Conservation (phyloP, 495 filamentous ascomycete species). For the Letharia lupina region DNA sequence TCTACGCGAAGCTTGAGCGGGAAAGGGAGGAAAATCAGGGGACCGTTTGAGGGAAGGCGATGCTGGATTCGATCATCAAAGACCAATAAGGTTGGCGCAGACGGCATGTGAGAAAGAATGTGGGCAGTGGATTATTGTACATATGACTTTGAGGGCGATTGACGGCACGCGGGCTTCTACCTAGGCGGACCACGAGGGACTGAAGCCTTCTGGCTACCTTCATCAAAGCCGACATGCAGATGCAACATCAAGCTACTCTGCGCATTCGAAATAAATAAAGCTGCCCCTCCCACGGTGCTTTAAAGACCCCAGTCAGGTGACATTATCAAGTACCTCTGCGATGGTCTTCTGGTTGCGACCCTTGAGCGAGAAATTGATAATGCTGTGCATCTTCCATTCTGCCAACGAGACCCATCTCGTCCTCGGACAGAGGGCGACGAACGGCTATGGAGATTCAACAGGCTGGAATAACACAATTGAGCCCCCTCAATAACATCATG, state of each 20-base stretch:
- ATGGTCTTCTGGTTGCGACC: neutral
- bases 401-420: neutral
- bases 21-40: conserved; percentile 41
- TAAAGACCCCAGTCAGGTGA: neutral
- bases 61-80: neutral
- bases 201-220: neutral
- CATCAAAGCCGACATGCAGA: neutral
- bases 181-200: neutral
- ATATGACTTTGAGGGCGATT: conserved; percentile 9
- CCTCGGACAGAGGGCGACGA: neutral
- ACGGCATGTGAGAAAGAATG: conserved; percentile 27
- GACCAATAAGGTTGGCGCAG: neutral
- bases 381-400: neutral
- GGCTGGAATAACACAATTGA: neutral
- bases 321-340: neutral
- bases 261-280: neutral
- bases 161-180: neutral
- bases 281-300: neutral
- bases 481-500: neutral
- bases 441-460: neutral
- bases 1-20: conserved; percentile 69
- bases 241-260: neutral
- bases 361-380: neutral
- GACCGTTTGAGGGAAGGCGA: conserved; percentile 32
- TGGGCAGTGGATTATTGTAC: conserved; percentile 6